Base-by-base conservation (phyloP, 306 rosid genomes). In the Cercis canadensis region DNA sequence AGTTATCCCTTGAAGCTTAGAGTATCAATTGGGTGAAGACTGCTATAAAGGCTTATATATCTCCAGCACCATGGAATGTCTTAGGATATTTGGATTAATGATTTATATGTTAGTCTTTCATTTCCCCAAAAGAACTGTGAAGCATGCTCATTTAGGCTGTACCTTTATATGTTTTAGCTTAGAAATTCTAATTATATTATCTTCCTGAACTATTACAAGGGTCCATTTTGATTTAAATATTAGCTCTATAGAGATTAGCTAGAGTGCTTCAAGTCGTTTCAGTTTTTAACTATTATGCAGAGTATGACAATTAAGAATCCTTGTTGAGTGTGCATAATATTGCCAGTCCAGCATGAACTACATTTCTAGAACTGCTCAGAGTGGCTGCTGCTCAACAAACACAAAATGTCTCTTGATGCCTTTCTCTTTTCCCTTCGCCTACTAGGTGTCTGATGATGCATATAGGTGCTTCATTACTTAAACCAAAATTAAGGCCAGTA, bases 11-110 rank as follows among this genome's bases (percentile, higher is more conserved):
- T 3, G 17, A 78, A 32, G 69, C 46, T 58, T 24, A 11, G 55
- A 52, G 57, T 33, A 59, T 53, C 11, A 24, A 11, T 62, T 21
- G 24, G 34, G 40, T 51, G 61, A 64, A 69, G 77, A 33, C 32
- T 32, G 32, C 50, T 39, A 11, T n/a, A 36, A 70, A 62, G 41
- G 44, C 57, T 69, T 62, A 44, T 24, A 54, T 29, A 31, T 44
- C 43, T 64, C 6, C 13, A 39, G 32, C 39, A 52, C 19, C 50
- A 67, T 29, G 1, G 57, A 39, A 21, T 4, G 45, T 21, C 59
- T 19, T 47, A 64, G 53, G 29, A 13, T 50, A 39, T 51, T 49
- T 49, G 13, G 50, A 32, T 40, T 64, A 32, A 8, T 70, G 31
- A 49, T 57, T 37, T 40, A 39, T 19, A 18, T 24, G 37, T 63